Conservation (phyloP, 108 stramenopile genomes). For the Stephanodiscus triporus region DNA sequence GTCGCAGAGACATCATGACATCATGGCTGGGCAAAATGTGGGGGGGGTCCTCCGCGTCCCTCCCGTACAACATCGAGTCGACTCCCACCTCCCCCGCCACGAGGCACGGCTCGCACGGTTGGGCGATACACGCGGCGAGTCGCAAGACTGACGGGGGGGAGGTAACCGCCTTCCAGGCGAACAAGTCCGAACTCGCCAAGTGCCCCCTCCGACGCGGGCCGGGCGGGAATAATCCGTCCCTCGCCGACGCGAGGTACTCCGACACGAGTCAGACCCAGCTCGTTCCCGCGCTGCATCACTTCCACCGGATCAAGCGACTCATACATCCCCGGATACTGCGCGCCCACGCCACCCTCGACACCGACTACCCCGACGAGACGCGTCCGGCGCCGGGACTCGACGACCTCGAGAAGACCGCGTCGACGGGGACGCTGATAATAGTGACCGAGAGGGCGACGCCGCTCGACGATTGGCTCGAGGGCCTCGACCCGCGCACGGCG, state of each 20-base stretch:
- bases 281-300: conserved; percentile 82
- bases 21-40: conserved; percentile 43
- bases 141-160: conserved; percentile 51
- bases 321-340: conserved; percentile 81
- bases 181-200: conserved; percentile 67
- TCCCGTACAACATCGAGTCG: conserved; percentile 78
- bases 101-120: conserved; percentile 63
- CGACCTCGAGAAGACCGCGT: conserved; percentile 19
- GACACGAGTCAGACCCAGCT: conserved; percentile 57
- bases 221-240: not conserved
- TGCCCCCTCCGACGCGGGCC: conserved; percentile 30
- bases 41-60: conserved; percentile 76
- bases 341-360: conserved; percentile 80
- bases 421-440: conserved; percentile 79
- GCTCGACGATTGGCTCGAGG: conserved; percentile 66
- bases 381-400: conserved; percentile 35
- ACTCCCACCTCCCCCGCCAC: conserved; percentile 54
- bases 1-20: no score
- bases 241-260: not conserved
- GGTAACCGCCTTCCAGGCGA: conserved; percentile 78
- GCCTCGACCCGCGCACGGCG: conserved; percentile 15
- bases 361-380: conserved; percentile 72
- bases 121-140: conserved; percentile 63
- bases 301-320: conserved; percentile 68
- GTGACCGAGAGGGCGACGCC: conserved; percentile 78